Base-by-base conservation (phyloP, 345 rosid species). In the Brassica nigra region DNA sequence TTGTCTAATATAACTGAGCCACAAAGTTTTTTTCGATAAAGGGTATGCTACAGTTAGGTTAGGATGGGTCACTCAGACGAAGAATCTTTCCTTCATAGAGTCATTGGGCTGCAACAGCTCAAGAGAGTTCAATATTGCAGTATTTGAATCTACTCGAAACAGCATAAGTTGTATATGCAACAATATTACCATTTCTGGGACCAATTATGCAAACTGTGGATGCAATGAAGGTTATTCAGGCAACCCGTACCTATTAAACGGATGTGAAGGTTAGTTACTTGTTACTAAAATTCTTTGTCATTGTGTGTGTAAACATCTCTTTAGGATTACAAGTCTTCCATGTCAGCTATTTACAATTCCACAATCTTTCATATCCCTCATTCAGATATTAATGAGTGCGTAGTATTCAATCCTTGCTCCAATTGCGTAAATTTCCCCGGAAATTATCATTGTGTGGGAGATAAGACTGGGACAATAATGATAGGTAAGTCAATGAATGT, bases 31-130 rank as follows among this genome's bases (percentile, higher is more conserved):
- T 11, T 63, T 33, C 1, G 6, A 10, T 6, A 27, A 73, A 5
- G 68, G 68, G n/a, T 73, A 62, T n/a, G 12, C 69, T 12, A 66
- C 82, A 0, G 4, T 71, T 29, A 52, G 20, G 49, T n/a, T 85
- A 42, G 80, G 77, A 27, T 85, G 85, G 87, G 28, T 61, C 11
- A 10, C 79, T 37, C 63, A 58, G 20, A 73, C 66, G 16, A 33
- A 15, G 0, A 18, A 57, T 20, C 75, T 71, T 57, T 34, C 75
- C 1, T 58, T 20, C 4, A 0, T 73, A 20, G 1, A 27, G 11
- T 68, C 72, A 6, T 69, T 69, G 27, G 2, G 42, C 62, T 69
- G 73, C 62, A 52, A n/a, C n/a, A 47, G n/a, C n/a, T n/a, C n/a
- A n/a, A n/a, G n/a, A n/a, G n/a, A n/a, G n/a, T n/a, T n/a, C n/a